Evolutionary conservation across 2,329 filamentous ascomycete genomes (phyloP), one percentile per base, ranked within the genome.

Genomic region (Lachnellula cervina): DNA sequence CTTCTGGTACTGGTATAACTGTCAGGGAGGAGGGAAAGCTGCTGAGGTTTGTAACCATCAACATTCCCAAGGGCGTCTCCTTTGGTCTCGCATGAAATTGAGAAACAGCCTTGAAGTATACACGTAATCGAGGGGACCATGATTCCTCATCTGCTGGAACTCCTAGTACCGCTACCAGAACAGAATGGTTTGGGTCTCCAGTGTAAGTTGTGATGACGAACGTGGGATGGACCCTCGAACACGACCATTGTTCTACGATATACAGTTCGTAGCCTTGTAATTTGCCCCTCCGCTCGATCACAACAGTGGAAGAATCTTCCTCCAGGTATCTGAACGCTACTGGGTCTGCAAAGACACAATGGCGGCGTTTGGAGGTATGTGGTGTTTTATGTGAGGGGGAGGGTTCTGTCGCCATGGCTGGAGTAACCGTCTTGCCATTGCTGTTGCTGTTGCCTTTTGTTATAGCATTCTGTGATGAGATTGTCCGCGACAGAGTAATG

Each of bases 161-260:
- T 49, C 86, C 86, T 46, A 97, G 75, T 9, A 97, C 86, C 3
- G 88, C 86, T 4, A 90, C 91, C 8, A 87, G 74, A n/a, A 96
- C 84, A 0, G 79, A 82, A 70, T 96, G 88, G 35, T 84, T 84
- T 35, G 83, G 79, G 65, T 97, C 91, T 53, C 93, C 94, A 0
- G 93, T 97, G 68, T 94, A 97, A 3, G 92, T 96, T 43, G 88
- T 89, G 62, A 97, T 95, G 49, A 96, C 83, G 61, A 96, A 89
- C 16, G 93, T 97, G 0, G 93, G 93, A 59, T 95, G 90, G 55
- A 85, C 81, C 51, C 94, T 84, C 13, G 93, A 97, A 72, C 92
- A 97, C 5, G 90, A 90, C 94, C 94, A 99, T 77, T 99, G 94
- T 71, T 97, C 94, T 62, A 97, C 90, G 16, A 97, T 75, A 72